These are phyloP conservation scores for Cercospora nicotianae DNA, from an alignment of 2,329 filamentous ascomycete genomes.

Conservation along the genomic window DNA sequence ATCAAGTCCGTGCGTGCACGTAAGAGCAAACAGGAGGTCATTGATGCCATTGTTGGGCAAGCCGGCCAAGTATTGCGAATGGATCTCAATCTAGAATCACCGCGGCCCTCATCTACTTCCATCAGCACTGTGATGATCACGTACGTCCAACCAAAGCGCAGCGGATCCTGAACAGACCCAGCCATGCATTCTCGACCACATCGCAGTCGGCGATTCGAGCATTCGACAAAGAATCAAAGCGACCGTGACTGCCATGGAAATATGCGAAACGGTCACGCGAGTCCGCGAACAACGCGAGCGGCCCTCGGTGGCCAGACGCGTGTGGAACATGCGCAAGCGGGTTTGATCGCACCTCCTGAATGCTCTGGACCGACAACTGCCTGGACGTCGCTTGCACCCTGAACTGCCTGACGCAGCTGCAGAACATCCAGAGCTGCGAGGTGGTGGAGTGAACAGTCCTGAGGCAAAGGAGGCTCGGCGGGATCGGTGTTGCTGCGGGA, in stretches of 20 bases:
- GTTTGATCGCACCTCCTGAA: neutral
- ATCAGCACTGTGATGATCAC: neutral
- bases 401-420: neutral
- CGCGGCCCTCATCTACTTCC: neutral
- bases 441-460: neutral
- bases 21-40: neutral
- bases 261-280: neutral
- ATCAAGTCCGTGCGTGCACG: neutral
- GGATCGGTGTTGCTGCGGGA: conserved; percentile 7
- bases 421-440: neutral
- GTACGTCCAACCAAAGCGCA: neutral
- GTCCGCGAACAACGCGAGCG: neutral
- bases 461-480: neutral
- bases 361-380: neutral
- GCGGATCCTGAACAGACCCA: neutral
- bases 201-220: neutral
- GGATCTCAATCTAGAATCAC: neutral
- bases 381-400: neutral
- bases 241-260: neutral
- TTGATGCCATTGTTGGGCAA: neutral
- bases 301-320: neutral
- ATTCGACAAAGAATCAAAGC: neutral
- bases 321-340: neutral
- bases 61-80: neutral
- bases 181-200: neutral